A percentile compares a stretch with the other conserved stretches of the same genome.
Conservation (phyloP, 192 early-diverging fungal genomes). For the Coemansia javaensis region DNA sequence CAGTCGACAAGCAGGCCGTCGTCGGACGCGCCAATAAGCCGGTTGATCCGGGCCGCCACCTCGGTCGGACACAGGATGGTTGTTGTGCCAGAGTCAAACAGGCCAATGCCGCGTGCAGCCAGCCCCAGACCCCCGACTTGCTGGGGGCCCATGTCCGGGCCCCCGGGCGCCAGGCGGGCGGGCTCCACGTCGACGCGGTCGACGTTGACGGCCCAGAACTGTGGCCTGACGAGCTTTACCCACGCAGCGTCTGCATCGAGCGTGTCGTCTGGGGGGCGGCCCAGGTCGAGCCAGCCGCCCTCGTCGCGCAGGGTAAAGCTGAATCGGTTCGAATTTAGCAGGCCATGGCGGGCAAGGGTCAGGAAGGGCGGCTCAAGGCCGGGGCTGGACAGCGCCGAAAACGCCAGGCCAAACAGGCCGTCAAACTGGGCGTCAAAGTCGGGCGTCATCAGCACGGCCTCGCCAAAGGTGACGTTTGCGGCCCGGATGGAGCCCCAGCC, state of each 20-base stretch:
- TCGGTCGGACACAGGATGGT: slow-evolving; percentile 32
- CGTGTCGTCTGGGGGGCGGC: slow-evolving; percentile 2
- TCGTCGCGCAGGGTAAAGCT: slow-evolving; percentile 33
- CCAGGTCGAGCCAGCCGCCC: slow-evolving; percentile 40
- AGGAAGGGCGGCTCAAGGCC: slow-evolving; percentile 40
- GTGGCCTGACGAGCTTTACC: slow-evolving; percentile 34
- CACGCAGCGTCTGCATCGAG: slow-evolving; percentile 2
- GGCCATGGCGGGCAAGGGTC: slow-evolving; percentile 11
- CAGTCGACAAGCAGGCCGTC: slow-evolving; percentile 41
- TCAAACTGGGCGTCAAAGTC: slow-evolving; percentile 48
- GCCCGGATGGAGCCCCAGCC: slow-evolving; percentile 28
- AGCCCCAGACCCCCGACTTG: too few species aligned
- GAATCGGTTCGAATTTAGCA: slow-evolving; percentile 45
- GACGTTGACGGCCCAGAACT: slow-evolving; percentile 42
- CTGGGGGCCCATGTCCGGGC: neutral
- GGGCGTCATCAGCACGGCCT: slow-evolving; percentile 32
- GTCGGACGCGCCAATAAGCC: slow-evolving; percentile 36
- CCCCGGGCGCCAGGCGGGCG: neutral
- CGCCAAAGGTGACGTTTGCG: slow-evolving; percentile 36
- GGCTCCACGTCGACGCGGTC: slow-evolving; percentile 9
- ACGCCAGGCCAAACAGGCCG: slow-evolving; percentile 46
- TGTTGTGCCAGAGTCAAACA: slow-evolving; percentile 45
- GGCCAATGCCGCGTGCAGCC: slow-evolving; percentile 9
- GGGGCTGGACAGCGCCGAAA: slow-evolving; percentile 34
- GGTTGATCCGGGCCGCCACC: slow-evolving; percentile 36